These are phyloP conservation scores for Monosporascus ibericus DNA, from an alignment of 2,329 filamentous ascomycete species.

Conservation along the genomic window DNA sequence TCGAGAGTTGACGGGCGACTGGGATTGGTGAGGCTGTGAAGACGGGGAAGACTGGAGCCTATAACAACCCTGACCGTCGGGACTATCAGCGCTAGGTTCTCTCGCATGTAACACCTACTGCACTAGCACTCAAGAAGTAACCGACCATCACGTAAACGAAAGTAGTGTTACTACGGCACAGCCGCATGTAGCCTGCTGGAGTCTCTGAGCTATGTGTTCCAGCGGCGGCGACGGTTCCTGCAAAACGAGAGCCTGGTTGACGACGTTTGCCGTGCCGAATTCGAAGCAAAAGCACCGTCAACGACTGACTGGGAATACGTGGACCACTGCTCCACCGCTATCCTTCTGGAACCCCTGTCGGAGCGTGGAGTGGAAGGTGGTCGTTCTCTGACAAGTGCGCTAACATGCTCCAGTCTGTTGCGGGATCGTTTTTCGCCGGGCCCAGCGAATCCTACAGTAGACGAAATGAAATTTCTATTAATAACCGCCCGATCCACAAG, in stretches of 20 bases:
- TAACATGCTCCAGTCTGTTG: neutral
- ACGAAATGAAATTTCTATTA: neutral
- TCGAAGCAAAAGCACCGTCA: neutral
- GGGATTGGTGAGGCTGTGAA: neutral
- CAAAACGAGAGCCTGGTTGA: no score
- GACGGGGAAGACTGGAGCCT: neutral
- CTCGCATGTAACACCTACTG: no score
- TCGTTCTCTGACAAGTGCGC: neutral
- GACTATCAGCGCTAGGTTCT: no score
- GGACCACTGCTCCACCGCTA: neutral
- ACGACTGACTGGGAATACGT: neutral
- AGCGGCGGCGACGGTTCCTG: neutral
- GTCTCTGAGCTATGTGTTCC: neutral
- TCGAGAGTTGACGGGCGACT: neutral
- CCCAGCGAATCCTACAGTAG: neutral
- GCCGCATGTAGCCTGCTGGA: no score
- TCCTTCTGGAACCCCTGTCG: neutral
- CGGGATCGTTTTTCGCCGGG: neutral
- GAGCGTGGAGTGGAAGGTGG: neutral
- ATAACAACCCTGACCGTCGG: no score
- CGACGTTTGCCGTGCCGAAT: neutral
- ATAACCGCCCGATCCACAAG: neutral
- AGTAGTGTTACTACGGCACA: no score
- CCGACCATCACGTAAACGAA: no score
- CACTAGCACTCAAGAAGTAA: no score